phyloP scores from a whole-genome alignment of 2,329 filamentous ascomycete genomes.

The Ophiostoma triangulosporum region DNA sequence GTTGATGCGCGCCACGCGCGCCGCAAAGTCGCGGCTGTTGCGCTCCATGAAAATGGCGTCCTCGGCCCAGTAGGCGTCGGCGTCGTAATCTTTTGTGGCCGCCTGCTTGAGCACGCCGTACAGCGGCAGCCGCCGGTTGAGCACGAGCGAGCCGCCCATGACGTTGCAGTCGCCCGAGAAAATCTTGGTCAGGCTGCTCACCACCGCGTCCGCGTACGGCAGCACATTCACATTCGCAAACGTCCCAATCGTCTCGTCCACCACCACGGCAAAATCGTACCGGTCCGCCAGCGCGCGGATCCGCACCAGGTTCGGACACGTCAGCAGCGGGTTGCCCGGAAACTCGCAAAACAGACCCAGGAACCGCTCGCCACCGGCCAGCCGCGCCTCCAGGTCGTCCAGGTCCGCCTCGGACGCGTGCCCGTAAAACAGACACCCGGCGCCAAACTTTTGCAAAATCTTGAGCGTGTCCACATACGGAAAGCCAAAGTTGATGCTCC shows the following conservation, averaged over 20 bases:
- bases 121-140: slow-evolving; percentile 38
- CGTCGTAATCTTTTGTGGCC: slow-evolving; percentile 49
- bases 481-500: slow-evolving; percentile 90
- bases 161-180: slow-evolving; percentile 98
- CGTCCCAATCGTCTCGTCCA: slow-evolving; percentile 94
- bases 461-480: slow-evolving; percentile 96
- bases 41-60: slow-evolving; percentile 91
- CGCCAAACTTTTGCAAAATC: slow-evolving; percentile 85
- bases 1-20: slow-evolving; percentile 74
- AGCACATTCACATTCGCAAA: slow-evolving; percentile 93
- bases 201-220: slow-evolving; percentile 77
- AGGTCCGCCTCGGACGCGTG: slow-evolving; percentile 64
- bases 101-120: slow-evolving; percentile 55
- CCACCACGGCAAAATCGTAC: slow-evolving; percentile 78
- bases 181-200: slow-evolving; percentile 90
- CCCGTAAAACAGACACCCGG: slow-evolving; percentile 80
- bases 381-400: slow-evolving; percentile 63
- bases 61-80: slow-evolving; percentile 89
- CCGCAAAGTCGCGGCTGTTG: slow-evolving; percentile 84
- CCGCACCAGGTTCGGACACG: slow-evolving; percentile 69
- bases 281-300: slow-evolving; percentile 67
- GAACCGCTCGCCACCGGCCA: slow-evolving; percentile 61
- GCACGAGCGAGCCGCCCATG: slow-evolving; percentile 71
- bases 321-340: slow-evolving; percentile 79
- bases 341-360: slow-evolving; percentile 89